A percentile compares a stretch with the other conserved stretches of the same genome.
phyloP scores from a whole-genome alignment of 306 rosid species.

The Abrus precatorius region DNA sequence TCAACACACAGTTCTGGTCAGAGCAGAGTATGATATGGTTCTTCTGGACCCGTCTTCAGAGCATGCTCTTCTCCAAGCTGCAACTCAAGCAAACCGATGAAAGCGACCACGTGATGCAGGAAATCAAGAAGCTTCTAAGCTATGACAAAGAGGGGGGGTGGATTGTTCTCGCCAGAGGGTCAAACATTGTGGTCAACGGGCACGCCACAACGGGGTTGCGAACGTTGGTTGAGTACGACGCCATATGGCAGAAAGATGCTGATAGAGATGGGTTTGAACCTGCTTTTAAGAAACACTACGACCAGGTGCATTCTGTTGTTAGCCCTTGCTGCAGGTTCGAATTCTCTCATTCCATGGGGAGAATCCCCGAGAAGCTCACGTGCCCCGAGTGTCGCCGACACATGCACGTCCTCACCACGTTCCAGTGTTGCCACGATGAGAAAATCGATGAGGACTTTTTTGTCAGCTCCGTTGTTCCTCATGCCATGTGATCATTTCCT shows the following conservation, averaged over 20 bases:
- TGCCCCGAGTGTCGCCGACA: constrained; percentile 62
- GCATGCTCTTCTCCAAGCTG: constrained; percentile 75
- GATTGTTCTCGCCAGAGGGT: constrained; percentile 63
- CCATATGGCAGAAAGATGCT: constrained; percentile 54
- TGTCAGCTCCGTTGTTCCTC: constrained; percentile 41
- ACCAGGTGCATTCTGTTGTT: constrained; percentile 42
- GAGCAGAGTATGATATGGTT: constrained; percentile 70
- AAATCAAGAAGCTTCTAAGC: constrained; percentile 63
- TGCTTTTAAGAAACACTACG: constrained; percentile 52
- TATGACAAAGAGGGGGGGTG: constrained; percentile 64
- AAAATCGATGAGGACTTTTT: constrained; percentile 41
- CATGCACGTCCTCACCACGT: constrained; percentile 66
- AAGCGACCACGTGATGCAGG: constrained; percentile 57
- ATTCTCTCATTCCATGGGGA: constrained; percentile 54
- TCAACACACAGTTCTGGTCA: constrained; percentile 58
- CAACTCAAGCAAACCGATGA: constrained; percentile 57
- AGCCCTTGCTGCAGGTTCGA: constrained; percentile 58
- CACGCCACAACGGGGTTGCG: constrained; percentile 52
- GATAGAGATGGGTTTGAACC: constrained; percentile 53
- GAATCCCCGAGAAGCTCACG: constrained; percentile 54
- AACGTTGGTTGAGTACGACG: constrained; percentile 56
- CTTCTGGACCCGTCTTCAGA: constrained; percentile 73
- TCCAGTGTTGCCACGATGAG: constrained; percentile 69
- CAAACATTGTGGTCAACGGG: constrained; percentile 56
- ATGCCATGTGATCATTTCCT: constrained; percentile 13